Conservation (phyloP, 2,329 filamentous ascomycete species). For the Cryphonectria japonica region DNA sequence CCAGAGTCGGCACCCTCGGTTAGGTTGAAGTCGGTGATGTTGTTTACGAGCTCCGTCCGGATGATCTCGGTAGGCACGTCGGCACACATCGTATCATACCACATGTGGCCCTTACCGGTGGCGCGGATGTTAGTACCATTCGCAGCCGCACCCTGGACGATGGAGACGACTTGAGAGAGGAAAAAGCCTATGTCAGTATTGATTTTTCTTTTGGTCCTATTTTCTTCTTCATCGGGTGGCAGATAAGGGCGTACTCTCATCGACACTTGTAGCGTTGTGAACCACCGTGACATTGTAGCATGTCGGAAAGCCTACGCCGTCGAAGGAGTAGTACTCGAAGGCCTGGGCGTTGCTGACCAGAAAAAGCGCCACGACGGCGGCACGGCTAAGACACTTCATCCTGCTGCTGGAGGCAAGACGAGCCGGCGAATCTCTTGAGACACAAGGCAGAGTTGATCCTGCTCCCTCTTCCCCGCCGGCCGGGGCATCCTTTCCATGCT, state of each 20-base stretch:
- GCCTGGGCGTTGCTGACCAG: constrained; percentile 20
- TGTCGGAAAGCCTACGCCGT: constrained; percentile 52
- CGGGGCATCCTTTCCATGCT: background rate
- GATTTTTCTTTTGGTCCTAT: background rate
- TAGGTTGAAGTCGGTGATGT: constrained; percentile 54
- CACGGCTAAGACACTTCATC: constrained; percentile 18
- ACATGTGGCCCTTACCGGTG: constrained; percentile 55
- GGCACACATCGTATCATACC: constrained; percentile 58
- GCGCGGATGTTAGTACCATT: constrained; percentile 49
- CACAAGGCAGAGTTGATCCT: background rate
- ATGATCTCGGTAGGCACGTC: constrained; percentile 54
- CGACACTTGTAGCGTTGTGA: constrained; percentile 48
- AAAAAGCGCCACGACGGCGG: constrained; percentile 19
- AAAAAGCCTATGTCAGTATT: constrained; percentile 3
- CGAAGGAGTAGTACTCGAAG: constrained; percentile 52
- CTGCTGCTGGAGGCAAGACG: background rate
- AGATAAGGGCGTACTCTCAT: constrained; percentile 40
- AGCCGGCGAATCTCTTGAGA: background rate
- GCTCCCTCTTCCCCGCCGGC: background rate
- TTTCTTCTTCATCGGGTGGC: background rate
- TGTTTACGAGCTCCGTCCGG: constrained; percentile 63
- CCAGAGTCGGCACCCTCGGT: constrained; percentile 42
- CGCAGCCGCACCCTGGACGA: constrained; percentile 47
- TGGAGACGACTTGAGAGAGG: constrained; percentile 31
- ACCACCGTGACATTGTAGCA: constrained; percentile 51